Percentiles rank a stretch among this genome's conserved stretches.
phyloP scores from a whole-genome alignment of 2,329 filamentous ascomycete species.

The Sporothrix schenckii region DNA sequence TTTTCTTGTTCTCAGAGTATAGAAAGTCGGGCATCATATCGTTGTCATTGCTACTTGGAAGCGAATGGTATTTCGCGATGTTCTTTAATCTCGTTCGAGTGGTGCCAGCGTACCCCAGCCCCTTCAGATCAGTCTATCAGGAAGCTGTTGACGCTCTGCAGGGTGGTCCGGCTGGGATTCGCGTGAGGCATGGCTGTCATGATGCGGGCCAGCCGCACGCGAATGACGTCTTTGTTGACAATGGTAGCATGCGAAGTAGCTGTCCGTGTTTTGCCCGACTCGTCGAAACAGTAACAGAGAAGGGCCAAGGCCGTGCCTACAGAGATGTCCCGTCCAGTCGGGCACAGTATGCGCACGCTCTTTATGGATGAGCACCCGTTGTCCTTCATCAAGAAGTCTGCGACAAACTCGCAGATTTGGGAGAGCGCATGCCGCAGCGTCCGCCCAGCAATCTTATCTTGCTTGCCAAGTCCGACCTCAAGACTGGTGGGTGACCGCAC shows the following conservation, averaged over 20 bases:
- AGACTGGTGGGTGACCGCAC: slow-evolving; percentile 46
- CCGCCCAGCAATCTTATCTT: slow-evolving; percentile 75
- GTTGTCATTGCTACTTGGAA: slow-evolving; percentile 23
- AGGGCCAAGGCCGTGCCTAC: slow-evolving; percentile 76
- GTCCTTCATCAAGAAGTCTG: slow-evolving; percentile 43
- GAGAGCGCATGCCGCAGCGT: slow-evolving; percentile 73
- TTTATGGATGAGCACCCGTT: slow-evolving; percentile 16
- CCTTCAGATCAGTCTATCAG: slow-evolving; percentile 64
- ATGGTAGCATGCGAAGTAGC: slow-evolving; percentile 7
- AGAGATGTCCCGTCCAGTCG: slow-evolving; percentile 77
- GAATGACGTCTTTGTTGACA: slow-evolving; percentile 76
- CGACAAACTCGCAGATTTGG: slow-evolving; percentile 61
- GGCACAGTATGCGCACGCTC: slow-evolving; percentile 67
- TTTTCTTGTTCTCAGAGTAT: not conserved
- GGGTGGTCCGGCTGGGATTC: slow-evolving; percentile 80
- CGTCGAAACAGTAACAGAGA: slow-evolving; percentile 71
- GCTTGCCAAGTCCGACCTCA: slow-evolving; percentile 67
- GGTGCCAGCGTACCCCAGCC: not conserved
- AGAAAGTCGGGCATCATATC: not conserved
- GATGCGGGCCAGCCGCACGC: slow-evolving; percentile 77
- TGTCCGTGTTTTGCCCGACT: slow-evolving; percentile 43
- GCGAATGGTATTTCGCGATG: not conserved
- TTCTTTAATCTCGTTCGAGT: not conserved
- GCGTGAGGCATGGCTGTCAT: slow-evolving; percentile 76
- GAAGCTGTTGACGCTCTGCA: slow-evolving; percentile 91